phyloP scores from a whole-genome alignment of 345 rosid species.

The Camelina sativa region DNA sequence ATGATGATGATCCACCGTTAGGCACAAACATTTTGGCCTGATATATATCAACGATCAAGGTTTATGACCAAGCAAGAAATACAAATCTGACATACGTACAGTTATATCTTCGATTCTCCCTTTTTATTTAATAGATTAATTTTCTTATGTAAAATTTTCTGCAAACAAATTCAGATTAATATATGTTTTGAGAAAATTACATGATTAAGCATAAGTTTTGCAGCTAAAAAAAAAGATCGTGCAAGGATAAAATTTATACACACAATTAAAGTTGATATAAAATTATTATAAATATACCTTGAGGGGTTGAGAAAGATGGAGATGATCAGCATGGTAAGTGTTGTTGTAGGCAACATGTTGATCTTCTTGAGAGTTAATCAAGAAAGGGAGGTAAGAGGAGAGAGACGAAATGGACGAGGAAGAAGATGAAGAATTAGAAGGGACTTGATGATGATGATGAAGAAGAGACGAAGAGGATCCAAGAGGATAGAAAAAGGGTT shows the following conservation, averaged over 20 bases:
- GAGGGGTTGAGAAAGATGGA: constrained; percentile 44
- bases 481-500: constrained; percentile 44
- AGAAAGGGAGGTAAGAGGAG: constrained; percentile 45
- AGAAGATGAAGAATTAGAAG: constrained; percentile 45
- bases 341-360: constrained; percentile 43
- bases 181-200: neutral
- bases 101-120: neutral
- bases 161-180: neutral
- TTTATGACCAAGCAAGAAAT: neutral
- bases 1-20: constrained; percentile 47
- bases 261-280: constrained; percentile 9
- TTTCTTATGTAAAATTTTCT: neutral
- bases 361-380: constrained; percentile 48
- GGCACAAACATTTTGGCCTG: constrained; percentile 47
- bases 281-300: constrained; percentile 26
- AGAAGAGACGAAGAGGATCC: constrained; percentile 42
- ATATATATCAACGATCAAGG: constrained; percentile 34
- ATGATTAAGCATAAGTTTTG: constrained; percentile 8
- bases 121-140: neutral
- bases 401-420: constrained; percentile 52
- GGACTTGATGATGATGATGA: constrained; percentile 41
- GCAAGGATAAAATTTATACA: neutral
- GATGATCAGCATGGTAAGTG: constrained; percentile 42
- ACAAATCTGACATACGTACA: neutral
- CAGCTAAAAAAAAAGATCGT: neutral